A percentile compares a stretch with the other conserved stretches of the same genome.
Evolutionary conservation across 495 filamentous ascomycete genomes (phyloP).

Genomic region (Penicillium fimorum): DNA sequence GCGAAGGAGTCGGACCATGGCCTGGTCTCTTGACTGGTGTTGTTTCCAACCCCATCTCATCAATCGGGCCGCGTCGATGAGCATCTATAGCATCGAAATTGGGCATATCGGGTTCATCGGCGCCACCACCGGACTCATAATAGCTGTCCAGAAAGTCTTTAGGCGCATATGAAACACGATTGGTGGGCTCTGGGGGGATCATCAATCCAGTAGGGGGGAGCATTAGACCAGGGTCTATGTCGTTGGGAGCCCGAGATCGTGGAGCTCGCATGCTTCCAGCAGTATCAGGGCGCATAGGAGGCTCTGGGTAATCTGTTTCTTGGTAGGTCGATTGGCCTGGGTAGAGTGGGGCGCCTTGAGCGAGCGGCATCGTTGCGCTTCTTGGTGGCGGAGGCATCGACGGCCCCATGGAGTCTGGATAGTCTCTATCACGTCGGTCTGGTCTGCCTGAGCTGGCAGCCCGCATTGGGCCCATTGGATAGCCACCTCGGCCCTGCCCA

Average conservation of each 20-base stretch:
- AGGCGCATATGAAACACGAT: conserved; percentile 29
- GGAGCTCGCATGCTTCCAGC: conserved; percentile 25
- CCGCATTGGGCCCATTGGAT: conserved; percentile 26
- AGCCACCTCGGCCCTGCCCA: conserved; percentile 23
- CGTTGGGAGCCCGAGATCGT: conserved; percentile 16
- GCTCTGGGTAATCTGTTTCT: conserved; percentile 27
- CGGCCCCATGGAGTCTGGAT: conserved; percentile 30
- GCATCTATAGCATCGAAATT: conserved; percentile 66
- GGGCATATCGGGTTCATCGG: conserved; percentile 59
- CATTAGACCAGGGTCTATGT: conserved; percentile 18
- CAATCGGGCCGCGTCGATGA: conserved; percentile 39
- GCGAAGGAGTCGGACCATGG: conserved; percentile 18
- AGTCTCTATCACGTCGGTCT: conserved; percentile 28
- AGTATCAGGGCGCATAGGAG: conserved; percentile 30
- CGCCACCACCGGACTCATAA: conserved; percentile 28
- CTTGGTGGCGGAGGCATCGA: conserved; percentile 32
- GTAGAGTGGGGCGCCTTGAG: conserved; percentile 21
- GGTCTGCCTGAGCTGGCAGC: conserved; percentile 31
- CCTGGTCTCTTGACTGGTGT: conserved; percentile 27
- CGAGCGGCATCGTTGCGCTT: conserved; percentile 43
- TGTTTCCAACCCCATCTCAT: conserved; percentile 48
- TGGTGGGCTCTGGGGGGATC: conserved; percentile 19
- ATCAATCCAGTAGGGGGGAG: conserved; percentile 7
- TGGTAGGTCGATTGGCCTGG: conserved; percentile 36
- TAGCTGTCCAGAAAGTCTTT: conserved; percentile 44